A percentile compares a stretch with the other conserved stretches of the same genome.
phyloP scores from a whole-genome alignment of 2,329 filamentous ascomycete genomes.

The Ustulina deusta region DNA sequence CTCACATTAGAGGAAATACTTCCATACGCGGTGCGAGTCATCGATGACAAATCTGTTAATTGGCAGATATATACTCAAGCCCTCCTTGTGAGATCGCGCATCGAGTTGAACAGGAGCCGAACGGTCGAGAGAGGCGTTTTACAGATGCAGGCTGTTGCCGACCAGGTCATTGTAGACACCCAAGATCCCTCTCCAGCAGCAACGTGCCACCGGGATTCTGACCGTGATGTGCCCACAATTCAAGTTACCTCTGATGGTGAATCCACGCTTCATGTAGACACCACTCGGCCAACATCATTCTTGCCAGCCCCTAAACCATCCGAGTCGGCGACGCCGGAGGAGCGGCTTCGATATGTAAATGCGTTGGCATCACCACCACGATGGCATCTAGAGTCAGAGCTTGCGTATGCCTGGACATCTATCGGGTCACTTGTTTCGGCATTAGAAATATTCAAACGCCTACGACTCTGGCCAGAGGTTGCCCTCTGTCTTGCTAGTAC shows the following conservation, averaged over 20 bases:
- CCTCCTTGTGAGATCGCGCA: constrained; percentile 86
- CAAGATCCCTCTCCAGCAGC: constrained; percentile 50
- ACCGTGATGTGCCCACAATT: constrained; percentile 58
- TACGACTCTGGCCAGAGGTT: constrained; percentile 95
- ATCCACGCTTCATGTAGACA: constrained; percentile 29
- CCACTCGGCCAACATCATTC: constrained; percentile 76
- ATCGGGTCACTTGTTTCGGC: constrained; percentile 90
- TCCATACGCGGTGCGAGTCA: constrained; percentile 88
- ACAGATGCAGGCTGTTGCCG: constrained; percentile 93
- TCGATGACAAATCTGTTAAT: constrained; percentile 90
- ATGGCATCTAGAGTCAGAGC: constrained; percentile 94
- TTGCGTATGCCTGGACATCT: constrained; percentile 91
- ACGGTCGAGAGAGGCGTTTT: constrained; percentile 91
- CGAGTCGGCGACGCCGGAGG: constrained; percentile 81
- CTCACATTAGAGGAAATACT: constrained; percentile 93
- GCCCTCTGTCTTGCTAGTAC: constrained; percentile 84
- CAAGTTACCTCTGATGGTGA: constrained; percentile 55
- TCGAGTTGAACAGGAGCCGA: constrained; percentile 87
- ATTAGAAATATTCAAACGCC: constrained; percentile 92
- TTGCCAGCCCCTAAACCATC: constrained; percentile 79
- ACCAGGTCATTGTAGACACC: constrained; percentile 91
- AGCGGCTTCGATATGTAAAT: constrained; percentile 86
- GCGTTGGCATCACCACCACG: constrained; percentile 84
- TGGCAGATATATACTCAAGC: constrained; percentile 99
- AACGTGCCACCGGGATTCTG: constrained; percentile 35